phyloP scores from a whole-genome alignment of 202 grass and related monocot species.

The Digitaria exilis region DNA sequence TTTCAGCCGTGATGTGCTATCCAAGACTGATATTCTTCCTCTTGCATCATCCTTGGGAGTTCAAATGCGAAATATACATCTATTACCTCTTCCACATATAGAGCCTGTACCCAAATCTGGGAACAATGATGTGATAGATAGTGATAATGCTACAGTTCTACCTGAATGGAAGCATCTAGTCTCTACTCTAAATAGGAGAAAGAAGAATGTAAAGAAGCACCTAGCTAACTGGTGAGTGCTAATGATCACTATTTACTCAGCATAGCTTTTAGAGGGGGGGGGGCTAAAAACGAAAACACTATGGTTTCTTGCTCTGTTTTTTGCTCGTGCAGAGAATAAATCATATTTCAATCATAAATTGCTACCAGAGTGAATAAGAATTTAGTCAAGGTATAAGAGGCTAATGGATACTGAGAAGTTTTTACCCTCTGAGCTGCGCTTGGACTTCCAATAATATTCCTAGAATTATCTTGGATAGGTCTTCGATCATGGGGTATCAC shows the following conservation, averaged over 20 bases:
- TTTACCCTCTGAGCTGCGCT: not conserved
- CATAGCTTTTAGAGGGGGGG: not conserved
- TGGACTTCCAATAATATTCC: constrained; percentile 15
- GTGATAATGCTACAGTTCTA: constrained; percentile 39
- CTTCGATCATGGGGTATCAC: not conserved
- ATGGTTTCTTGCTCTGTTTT: constrained; percentile 3
- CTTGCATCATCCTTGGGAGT: constrained; percentile 93
- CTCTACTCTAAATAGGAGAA: constrained; percentile 63
- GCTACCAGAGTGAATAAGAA: constrained; percentile 22
- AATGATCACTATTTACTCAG: constrained; percentile 25
- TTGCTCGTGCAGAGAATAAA: not conserved
- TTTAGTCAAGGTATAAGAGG: constrained; percentile 25
- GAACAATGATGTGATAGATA: constrained; percentile 37
- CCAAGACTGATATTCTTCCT: constrained; percentile 67
- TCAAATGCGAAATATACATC: constrained; percentile 82
- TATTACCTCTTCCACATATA: constrained; percentile 62
- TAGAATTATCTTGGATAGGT: constrained; percentile 1
- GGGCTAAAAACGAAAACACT: constrained; percentile 20
- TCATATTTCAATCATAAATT: not conserved
- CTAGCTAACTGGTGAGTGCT: constrained; percentile 70
- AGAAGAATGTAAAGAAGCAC: constrained; percentile 65
- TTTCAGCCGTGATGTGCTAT: constrained; percentile 77
- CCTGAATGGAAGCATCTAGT: constrained; percentile 69
- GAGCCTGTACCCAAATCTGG: constrained; percentile 32
- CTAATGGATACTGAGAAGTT: not conserved